Evolutionary conservation across 2,329 filamentous ascomycete genomes (phyloP), one percentile per base, ranked within the genome.

Genomic region (Paecilomyces variotii): DNA sequence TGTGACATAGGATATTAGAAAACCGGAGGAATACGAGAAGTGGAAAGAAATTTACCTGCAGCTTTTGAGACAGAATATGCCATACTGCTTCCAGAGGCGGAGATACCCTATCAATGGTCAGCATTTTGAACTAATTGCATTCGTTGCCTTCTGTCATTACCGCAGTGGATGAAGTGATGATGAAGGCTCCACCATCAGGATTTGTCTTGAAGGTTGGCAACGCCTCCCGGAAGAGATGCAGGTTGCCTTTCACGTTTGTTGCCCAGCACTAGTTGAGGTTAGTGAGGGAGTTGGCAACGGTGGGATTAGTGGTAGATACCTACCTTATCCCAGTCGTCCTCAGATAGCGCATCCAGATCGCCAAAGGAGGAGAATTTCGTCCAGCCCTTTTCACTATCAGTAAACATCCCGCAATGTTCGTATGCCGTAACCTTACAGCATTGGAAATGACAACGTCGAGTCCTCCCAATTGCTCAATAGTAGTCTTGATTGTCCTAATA

Each of bases 361-460:
- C 70, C 74, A 67, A 85, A 87, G 2, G 76, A 74, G 27, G 79
- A 76, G 62, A 87, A 82, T 61, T 81, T 82, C 0, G 85, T 87
- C 81, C 83, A 87, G 26, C 84, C 85, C 81, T 83, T 32, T 49
- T 24, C 32, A 34, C 14, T 7, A 26, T 58, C 25, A 57, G 34
- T 24, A 11, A 3, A 54, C 4, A 35, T 7, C 12, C 12, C 10
- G 53, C 27, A 10, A 27, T 7, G 12, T 11, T 6, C 9, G 14
- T 25, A 25, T 49, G 6, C 5, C 35, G 50, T 39, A 35, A 50
- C 60, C 78, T 53, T 66, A 85, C 82, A 19, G 87, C 88, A 71
- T 94, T 94, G 2, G 87, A 88, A 66, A 93, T 84, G 53, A 94
- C 78, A 49, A 91, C 80, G 73, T 94, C 89, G n/a, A 94, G 72